phyloP scores from a whole-genome alignment of 768 basidiomycete genomes.

The Kwoniella sp. region DNA sequence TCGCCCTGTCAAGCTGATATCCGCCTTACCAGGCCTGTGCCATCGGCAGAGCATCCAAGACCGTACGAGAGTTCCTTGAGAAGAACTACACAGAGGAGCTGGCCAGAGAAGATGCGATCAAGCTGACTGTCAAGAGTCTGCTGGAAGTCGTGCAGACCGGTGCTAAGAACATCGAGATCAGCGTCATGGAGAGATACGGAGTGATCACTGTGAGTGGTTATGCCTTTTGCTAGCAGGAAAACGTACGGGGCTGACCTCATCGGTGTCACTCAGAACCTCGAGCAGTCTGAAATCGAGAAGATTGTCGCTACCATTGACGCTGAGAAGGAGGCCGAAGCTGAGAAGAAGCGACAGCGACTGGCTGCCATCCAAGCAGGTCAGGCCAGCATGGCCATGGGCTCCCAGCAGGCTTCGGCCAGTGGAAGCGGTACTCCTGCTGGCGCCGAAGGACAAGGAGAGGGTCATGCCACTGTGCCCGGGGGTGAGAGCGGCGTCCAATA shows the following conservation, averaged over 20 bases:
- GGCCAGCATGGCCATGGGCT: slow-evolving; percentile 41
- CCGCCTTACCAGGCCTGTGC: slow-evolving; percentile 75
- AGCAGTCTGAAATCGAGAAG: slow-evolving; percentile 77
- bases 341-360: slow-evolving; percentile 81
- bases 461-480: slow-evolving; percentile 23
- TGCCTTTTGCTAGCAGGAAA: too few relatives aligned
- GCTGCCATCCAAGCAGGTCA: slow-evolving; percentile 64
- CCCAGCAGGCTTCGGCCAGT: slow-evolving; percentile 2
- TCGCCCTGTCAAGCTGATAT: too few relatives aligned
- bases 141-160: slow-evolving; percentile 98
- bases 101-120: slow-evolving; percentile 82
- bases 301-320: slow-evolving; percentile 91
- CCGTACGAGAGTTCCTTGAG: slow-evolving; percentile 95
- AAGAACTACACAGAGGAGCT: slow-evolving; percentile 94
- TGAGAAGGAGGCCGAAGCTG: slow-evolving; percentile 97
- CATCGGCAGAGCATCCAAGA: slow-evolving; percentile 95
- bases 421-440: slow-evolving; percentile 17
- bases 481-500: slow-evolving; percentile 35
- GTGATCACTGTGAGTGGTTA: slow-evolving; percentile 69
- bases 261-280: slow-evolving; percentile 76
- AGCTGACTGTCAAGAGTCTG: slow-evolving; percentile 88
- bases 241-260: too few relatives aligned
- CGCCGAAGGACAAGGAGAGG: slow-evolving; percentile 13
- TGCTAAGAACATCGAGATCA: slow-evolving; percentile 99
- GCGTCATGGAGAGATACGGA: slow-evolving; percentile 92